These are phyloP conservation scores for Scleroderma citrinum DNA, from an alignment of 768 basidiomycete genomes.

Conservation along the genomic window DNA sequence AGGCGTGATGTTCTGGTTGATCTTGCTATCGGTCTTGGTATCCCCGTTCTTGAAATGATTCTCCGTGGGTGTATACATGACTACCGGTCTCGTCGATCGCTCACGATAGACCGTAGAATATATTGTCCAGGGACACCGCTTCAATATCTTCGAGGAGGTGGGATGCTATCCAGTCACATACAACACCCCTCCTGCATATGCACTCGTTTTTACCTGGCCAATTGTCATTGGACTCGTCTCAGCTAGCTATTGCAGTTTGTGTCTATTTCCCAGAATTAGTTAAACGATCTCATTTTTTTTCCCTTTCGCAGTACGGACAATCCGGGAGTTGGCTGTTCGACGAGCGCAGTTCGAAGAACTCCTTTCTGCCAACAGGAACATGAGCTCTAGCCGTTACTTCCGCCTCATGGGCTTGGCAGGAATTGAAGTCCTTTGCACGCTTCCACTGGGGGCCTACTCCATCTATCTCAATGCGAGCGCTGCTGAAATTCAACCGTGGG, in stretches of 20 bases:
- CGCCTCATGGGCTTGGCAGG: slow-evolving; percentile 56
- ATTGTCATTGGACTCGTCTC: slow-evolving; percentile 36
- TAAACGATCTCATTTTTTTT: slow-evolving; percentile 2
- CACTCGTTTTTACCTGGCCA: slow-evolving; percentile 34
- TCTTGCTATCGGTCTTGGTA: slow-evolving; percentile 37
- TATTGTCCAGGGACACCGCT: slow-evolving; percentile 48
- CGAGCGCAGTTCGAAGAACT: slow-evolving; percentile 33
- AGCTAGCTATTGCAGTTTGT: slow-evolving; percentile 35
- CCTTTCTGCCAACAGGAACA: slow-evolving; percentile 31
- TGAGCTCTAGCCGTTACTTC: slow-evolving; percentile 53
- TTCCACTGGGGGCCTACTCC: slow-evolving; percentile 32
- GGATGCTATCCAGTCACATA: slow-evolving; percentile 41
- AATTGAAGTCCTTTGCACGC: slow-evolving; percentile 37
- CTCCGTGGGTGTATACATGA: slow-evolving; percentile 35
- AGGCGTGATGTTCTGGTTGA: slow-evolving; percentile 39
- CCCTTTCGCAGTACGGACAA: slow-evolving; percentile 18
- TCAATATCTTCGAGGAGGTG: slow-evolving; percentile 40
- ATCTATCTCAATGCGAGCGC: slow-evolving; percentile 29
- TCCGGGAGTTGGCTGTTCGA: slow-evolving; percentile 27
- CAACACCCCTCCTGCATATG: slow-evolving; percentile 32
- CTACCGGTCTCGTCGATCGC: not conserved
- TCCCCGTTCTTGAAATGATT: slow-evolving; percentile 42
- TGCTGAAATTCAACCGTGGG: slow-evolving; percentile 30
- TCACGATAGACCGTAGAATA: slow-evolving; percentile 30
- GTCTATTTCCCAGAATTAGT: not conserved